These are phyloP conservation scores for Populus hybrid DNA, from an alignment of 441 rosid genomes.

Conservation along the genomic window DNA sequence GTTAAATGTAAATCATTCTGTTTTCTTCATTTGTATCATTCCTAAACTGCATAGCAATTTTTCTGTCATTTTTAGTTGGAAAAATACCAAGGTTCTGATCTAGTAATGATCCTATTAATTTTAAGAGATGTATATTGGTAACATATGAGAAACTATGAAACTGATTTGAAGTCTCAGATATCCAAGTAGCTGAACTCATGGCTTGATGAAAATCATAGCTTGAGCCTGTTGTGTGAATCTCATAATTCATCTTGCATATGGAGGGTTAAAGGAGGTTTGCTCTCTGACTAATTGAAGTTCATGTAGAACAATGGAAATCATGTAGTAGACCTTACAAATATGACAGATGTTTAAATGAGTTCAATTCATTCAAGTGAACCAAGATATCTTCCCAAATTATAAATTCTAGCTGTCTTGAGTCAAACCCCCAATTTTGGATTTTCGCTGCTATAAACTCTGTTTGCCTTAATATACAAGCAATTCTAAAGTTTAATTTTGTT, in stretches of 20 bases:
- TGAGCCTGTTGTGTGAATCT: neutral
- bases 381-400: neutral
- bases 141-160: neutral
- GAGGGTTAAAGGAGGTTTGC: neutral
- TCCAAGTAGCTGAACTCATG: neutral
- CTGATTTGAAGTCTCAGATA: neutral
- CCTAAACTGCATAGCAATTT: neutral
- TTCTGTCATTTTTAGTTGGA: neutral
- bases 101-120: neutral
- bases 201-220: neutral
- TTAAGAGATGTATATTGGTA: neutral
- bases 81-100: neutral
- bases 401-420: neutral
- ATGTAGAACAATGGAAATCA: neutral
- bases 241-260: neutral
- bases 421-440: neutral
- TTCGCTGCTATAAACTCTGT: neutral
- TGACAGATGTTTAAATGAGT: neutral
- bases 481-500: neutral
- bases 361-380: neutral
- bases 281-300: too few species aligned
- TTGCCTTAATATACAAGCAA: neutral
- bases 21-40: neutral
- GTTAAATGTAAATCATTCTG: neutral
- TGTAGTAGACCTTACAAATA: neutral